Evolutionary conservation across 1,284 basidiomycete species (phyloP).

Genomic region (Xanthoconium separans): DNA sequence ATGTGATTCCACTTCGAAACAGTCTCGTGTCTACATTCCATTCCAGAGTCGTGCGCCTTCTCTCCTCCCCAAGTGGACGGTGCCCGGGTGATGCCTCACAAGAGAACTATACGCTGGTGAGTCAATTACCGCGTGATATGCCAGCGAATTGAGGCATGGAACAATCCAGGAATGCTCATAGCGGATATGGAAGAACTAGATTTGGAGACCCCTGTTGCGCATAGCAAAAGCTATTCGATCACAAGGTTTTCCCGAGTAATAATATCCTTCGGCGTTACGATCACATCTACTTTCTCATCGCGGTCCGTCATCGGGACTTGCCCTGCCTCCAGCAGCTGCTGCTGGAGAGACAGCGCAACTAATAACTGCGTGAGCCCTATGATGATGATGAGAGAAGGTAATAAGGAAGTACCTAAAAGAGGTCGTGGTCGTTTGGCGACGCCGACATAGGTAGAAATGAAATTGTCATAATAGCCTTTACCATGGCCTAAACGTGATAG

Average conservation of each 20-base stretch:
- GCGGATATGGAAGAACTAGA: slow-evolving; percentile 17
- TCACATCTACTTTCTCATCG: slow-evolving; percentile 69
- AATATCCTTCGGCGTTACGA: slow-evolving; percentile 55
- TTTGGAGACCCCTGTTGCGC: background rate
- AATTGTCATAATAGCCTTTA: slow-evolving; percentile 79
- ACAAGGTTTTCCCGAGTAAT: slow-evolving; percentile 19
- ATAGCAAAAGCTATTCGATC: slow-evolving; percentile 15
- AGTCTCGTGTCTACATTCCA: slow-evolving; percentile 12
- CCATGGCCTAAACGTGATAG: slow-evolving; percentile 74
- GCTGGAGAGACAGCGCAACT: slow-evolving; percentile 66
- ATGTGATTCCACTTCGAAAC: slow-evolving; percentile 22
- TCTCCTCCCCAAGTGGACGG: slow-evolving; percentile 29
- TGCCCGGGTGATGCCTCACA: slow-evolving; percentile 11
- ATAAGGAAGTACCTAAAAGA: slow-evolving; percentile 47
- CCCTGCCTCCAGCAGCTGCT: slow-evolving; percentile 59
- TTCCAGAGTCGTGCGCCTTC: slow-evolving; percentile 31
- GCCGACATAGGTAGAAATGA: slow-evolving; percentile 55
- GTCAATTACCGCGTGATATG: slow-evolving; percentile 27
- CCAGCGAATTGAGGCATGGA: slow-evolving; percentile 10
- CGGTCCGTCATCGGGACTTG: slow-evolving; percentile 55
- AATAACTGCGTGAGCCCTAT: slow-evolving; percentile 11
- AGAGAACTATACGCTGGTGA: slow-evolving; percentile 27
- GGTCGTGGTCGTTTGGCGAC: slow-evolving; percentile 42
- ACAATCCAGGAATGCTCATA: slow-evolving; percentile 21
- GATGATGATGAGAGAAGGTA: slow-evolving; percentile 4